Conservation (phyloP, 2,329 filamentous ascomycete species). For the Nigrospora oryzae region DNA sequence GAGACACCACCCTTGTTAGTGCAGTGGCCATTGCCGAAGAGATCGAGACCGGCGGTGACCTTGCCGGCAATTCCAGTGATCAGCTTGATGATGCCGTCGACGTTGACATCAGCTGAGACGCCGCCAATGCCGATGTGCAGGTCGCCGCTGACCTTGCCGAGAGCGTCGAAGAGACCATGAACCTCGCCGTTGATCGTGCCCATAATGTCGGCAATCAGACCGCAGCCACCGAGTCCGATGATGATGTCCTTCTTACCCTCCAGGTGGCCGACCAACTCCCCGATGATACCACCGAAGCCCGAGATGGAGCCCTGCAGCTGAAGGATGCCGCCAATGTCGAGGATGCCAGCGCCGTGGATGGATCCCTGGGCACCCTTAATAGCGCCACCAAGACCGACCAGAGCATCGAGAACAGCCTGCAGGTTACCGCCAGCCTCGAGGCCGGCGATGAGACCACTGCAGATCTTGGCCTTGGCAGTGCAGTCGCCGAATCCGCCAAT, state of each 20-base stretch:
- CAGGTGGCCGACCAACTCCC: background rate
- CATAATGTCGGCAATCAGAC: background rate
- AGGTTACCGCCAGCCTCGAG: background rate
- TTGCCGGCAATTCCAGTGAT: background rate
- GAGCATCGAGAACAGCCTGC: background rate
- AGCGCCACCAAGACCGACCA: background rate
- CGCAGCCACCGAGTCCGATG: background rate
- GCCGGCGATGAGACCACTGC: background rate
- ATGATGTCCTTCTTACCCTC: background rate
- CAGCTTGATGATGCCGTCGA: background rate
- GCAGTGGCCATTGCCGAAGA: background rate
- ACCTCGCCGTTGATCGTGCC: background rate
- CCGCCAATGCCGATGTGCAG: background rate
- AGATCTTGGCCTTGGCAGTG: background rate
- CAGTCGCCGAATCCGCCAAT: background rate
- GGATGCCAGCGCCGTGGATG: background rate
- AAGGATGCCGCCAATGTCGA: background rate
- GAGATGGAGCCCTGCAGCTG: background rate
- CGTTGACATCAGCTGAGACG: background rate
- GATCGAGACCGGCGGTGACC: background rate
- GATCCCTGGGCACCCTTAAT: background rate
- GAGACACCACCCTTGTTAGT: background rate
- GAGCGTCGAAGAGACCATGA: background rate
- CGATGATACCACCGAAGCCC: background rate
- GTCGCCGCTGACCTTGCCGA: background rate